Evolutionary conservation across 139 green algal species (phyloP), one percentile per base, ranked within the genome.

Genomic region (Micromonas pusilla): DNA sequence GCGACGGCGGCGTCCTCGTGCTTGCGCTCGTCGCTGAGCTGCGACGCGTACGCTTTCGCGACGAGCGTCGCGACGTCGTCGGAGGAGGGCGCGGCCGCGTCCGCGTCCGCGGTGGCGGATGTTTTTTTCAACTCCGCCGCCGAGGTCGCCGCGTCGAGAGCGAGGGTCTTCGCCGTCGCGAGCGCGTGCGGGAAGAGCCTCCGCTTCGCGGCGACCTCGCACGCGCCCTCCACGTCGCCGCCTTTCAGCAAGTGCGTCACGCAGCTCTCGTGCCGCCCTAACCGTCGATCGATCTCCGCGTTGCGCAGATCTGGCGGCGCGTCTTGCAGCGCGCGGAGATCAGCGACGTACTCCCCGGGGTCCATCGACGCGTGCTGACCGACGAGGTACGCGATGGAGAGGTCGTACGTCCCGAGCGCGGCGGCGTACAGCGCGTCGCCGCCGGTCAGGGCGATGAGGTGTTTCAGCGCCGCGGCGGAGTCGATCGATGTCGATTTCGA

Each of bases 361-460:
- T 98, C 94, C 52, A 89, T 89, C 13, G 63, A 20, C 80, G 95
- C 87, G 16, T 75, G 67, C 9, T 66, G 9, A 23, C 74, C 88
- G 52, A 97, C 92, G 89, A 97, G 93, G 84, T 95, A 96, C 0
- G 94, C 94, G 60, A 98, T 76, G 37, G 88, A 82, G 66, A 97
- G 73, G 71, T 98, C 92, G 76, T 98, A 97, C 78, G 93, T 83
- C 3, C 89, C 92, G 36, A 98, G 84, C 0, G 94, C 93, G 0
- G 86, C 82, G n/a, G 82, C 62, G 86, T 96, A 97, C 60, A 97
- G 81, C 52, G 85, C 68, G n/a, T 96, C 89, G 2, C 87, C 83
- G 28, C 91, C 83, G 1, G 87, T 83, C 52, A 92, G 86, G 62
- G 97, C 89, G 84, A 97, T 84, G 67, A 98, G 83, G 63, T 96